Base-by-base conservation (phyloP, 2,329 filamentous ascomycete species). In the Diplodia intermedia region DNA sequence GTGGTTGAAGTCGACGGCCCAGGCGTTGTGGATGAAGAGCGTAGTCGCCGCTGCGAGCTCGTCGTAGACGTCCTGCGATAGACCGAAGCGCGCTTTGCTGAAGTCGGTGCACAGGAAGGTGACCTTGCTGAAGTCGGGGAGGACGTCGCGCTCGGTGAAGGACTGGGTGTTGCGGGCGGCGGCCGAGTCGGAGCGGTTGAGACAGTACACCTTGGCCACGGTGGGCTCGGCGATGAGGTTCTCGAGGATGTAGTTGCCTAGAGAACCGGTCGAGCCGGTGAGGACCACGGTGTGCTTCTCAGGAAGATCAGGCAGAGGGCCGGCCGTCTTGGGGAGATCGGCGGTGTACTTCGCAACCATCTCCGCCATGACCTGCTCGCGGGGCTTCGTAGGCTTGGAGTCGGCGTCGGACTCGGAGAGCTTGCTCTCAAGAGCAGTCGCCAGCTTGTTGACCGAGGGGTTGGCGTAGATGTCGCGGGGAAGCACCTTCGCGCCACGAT, bases 1-100 rank as follows among this genome's bases (percentile, higher is more conserved):
- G 54, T 72, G 73, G 70, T 79, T 79, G 73, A 79, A 79, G 69
- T 79, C 72, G 15, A 80, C 77, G 1, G 76, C 72, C 78, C 78
- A 80, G 0, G 77, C 77, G 62, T 77, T 78, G 73, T 80, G 78
- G 49, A 79, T 74, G 68, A 79, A 71, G 31, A 72, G 56, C 40
- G 73, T 75, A 14, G 75, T 71, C 2, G 29, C 14, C 2, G 23
- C 23, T 1, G 52, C 18, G 7, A 69, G 61, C 43, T 55, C 26
- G 43, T 53, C 43, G 40, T 69, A 69, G 0, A 57, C 54, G 1
- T 40, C 56, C 12, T 67, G 60, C 2, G 69, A 66, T 0, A 72
- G 71, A 7, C 69, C 71, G 20, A 72, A 68, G 12, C 31, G 68
- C 7, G 38, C 43, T 20, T 68, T 53, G 55, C 36, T 57, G 36